Percentiles rank a stretch among this genome's conserved stretches.
Conservation (phyloP, 225 moss, liverwort and hornwort species). For the Physcomitrellopsis africana region DNA sequence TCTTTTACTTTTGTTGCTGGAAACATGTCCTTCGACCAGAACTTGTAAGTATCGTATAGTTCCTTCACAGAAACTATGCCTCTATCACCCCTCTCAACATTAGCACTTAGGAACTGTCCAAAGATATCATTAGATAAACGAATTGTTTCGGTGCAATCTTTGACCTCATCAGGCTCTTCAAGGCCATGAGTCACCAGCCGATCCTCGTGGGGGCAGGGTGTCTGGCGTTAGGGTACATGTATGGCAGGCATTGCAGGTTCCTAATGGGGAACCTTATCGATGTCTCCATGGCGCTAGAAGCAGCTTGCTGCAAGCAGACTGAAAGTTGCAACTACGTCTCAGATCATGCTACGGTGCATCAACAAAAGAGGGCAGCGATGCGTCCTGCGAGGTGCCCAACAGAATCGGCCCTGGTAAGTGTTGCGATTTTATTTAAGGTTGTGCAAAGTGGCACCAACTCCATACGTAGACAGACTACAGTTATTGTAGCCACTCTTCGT, state of each 20-base stretch:
- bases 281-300: constrained; percentile 25
- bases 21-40: too few species aligned
- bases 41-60: too few species aligned
- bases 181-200: too few species aligned
- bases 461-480: neutral
- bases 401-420: constrained; percentile 35
- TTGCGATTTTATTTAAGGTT: neutral
- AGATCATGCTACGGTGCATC: constrained; percentile 32
- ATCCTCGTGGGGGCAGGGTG: constrained; percentile 59
- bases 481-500: neutral
- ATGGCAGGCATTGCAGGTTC: constrained; percentile 49
- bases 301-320: constrained; percentile 40
- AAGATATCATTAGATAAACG: too few species aligned
- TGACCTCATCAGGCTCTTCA: too few species aligned
- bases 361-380: constrained; percentile 32
- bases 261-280: constrained; percentile 29
- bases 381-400: constrained; percentile 14
- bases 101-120: too few species aligned
- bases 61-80: too few species aligned
- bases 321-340: constrained; percentile 30
- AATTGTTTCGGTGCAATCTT: too few species aligned
- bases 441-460: neutral
- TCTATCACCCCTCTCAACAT: too few species aligned
- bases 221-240: constrained; percentile 58
- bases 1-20: too few species aligned